Percentiles rank a stretch among this genome's conserved stretches.
Conservation (phyloP, 202 grass and related monocot species). For the Digitaria exilis region DNA sequence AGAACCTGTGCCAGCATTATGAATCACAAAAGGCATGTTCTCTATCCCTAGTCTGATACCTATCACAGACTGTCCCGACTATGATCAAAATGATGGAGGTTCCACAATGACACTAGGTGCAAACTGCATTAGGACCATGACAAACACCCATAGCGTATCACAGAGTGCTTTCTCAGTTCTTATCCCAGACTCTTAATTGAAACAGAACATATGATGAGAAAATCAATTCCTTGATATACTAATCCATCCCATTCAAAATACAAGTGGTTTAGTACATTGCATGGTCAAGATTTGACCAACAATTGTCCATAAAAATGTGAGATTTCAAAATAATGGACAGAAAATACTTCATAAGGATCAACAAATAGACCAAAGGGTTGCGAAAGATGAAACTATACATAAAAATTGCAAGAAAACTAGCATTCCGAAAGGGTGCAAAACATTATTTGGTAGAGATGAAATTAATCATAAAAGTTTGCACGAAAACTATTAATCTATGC, state of each 20-base stretch:
- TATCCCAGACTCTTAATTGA: conserved; percentile 10
- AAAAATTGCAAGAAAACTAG: background rate
- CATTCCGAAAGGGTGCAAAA: background rate
- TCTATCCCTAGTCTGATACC: too few species aligned
- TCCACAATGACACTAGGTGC: background rate
- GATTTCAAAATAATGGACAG: background rate
- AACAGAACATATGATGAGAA: background rate
- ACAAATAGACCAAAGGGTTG: background rate
- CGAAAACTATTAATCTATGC: background rate
- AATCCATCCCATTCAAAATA: background rate
- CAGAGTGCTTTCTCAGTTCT: background rate
- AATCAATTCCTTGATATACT: background rate
- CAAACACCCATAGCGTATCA: background rate
- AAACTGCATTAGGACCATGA: conserved; percentile 17
- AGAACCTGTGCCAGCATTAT: conserved; percentile 7
- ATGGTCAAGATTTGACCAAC: background rate
- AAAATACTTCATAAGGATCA: background rate
- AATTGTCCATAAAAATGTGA: background rate
- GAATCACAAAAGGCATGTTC: conserved; percentile 13
- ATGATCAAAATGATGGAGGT: conserved; percentile 20
- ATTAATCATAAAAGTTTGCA: background rate
- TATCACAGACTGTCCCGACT: background rate
- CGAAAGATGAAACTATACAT: background rate
- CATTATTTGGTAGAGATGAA: background rate
- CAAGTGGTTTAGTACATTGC: background rate